Evolutionary conservation across 306 rosid species (phyloP), one percentile per base, ranked within the genome.

Genomic region (Cucumis melo): DNA sequence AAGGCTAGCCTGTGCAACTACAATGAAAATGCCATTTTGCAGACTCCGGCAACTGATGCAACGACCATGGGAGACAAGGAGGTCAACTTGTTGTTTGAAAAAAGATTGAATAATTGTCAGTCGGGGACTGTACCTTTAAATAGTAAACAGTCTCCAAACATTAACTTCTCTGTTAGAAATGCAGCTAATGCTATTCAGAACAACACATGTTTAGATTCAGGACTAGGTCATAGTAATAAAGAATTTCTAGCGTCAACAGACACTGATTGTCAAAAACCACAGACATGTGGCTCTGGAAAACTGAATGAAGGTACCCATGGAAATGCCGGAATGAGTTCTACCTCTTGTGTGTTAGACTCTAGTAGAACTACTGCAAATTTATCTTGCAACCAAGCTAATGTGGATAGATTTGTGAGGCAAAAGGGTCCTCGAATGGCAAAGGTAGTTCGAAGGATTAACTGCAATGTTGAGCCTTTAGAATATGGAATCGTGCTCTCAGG

Each of bases 371-470:
- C 77, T 29, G 95, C 86, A 80, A 89, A 79, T 48, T 41, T 85
- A 23, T 87, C 95, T 55, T 82, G 91, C 72, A 73, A 87, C 76
- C 85, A 65, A 82, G 87, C 86, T 79, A 89, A 84, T 84, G 53
- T 85, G 82, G 91, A 88, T 77, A 80, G 92, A 73, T 75, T 73
- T 79, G 74, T 79, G 75, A 90, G 93, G 75, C 99, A 89, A 83
- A 94, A 90, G 87, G 99, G 98, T 80, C 99, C 98, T 73, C 96
- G 99, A 14, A 92, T 95, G 75, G 99, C 99, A 41, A 94, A 92
- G 90, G 93, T 94, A 59, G 97, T 95, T 32, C 86, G 99, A 79
- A 89, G 97, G 64, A 90, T 95, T 86, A 92, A 89, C 87, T 92
- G 99, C 86, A 86, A 85, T 79, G 99, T 95, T 17, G 99, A 95